phyloP scores from a whole-genome alignment of 1,284 basidiomycete genomes.

The Heterobasidion occidentale region DNA sequence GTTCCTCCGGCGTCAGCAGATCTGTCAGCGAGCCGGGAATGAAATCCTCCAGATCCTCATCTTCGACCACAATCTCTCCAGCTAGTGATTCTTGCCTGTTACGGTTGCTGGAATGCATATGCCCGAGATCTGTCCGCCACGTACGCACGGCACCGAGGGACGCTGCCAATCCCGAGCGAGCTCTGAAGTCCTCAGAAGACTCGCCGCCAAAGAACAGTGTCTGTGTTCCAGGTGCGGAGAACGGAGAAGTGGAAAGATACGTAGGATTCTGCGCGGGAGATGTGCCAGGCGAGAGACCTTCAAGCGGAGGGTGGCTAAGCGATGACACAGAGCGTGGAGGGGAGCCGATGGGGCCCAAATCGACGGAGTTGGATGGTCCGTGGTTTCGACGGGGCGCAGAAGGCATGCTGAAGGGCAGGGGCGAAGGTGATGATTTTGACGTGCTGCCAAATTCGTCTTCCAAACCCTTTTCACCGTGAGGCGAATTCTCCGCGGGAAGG shows the following conservation, averaged over 20 bases:
- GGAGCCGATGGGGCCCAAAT: constrained; percentile 75
- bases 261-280: constrained; percentile 32
- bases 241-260: constrained; percentile 49
- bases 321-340: constrained; percentile 42
- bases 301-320: constrained; percentile 26
- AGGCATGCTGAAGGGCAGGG: constrained; percentile 47
- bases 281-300: constrained; percentile 41
- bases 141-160: constrained; percentile 36
- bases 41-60: constrained; percentile 81
- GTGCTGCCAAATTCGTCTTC: constrained; percentile 6
- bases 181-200: constrained; percentile 16
- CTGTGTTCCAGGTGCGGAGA: constrained; percentile 29
- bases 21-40: constrained; percentile 83
- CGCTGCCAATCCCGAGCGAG: constrained; percentile 32
- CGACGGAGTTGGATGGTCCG: constrained; percentile 25
- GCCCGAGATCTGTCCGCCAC: constrained; percentile 17
- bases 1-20: constrained; percentile 79
- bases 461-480: neutral
- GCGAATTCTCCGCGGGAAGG: constrained; percentile 7
- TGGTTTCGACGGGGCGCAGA: constrained; percentile 30
- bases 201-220: neutral
- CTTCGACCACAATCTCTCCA: constrained; percentile 42
- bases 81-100: constrained; percentile 10
- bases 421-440: constrained; percentile 20
- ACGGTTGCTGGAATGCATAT: constrained; percentile 2